Base-by-base conservation (phyloP, 441 rosid species). In the Breynia disticha region DNA sequence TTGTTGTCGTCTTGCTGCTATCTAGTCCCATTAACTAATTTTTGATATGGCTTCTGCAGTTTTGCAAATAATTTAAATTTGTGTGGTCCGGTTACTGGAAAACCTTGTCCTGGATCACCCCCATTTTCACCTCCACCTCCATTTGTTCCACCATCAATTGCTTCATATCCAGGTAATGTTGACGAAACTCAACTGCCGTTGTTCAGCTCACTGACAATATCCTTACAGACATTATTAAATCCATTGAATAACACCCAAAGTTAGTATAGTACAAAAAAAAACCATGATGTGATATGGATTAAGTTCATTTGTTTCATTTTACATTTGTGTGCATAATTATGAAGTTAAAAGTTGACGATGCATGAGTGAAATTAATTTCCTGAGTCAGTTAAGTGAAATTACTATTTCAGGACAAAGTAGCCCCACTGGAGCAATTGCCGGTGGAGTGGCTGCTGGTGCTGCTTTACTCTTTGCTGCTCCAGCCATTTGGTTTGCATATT, bases 51-150 rank as follows among this genome's bases (percentile, higher is more conserved):
- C 56, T 19, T 42, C 61, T 80, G 79, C 84, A 89, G 97, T 76
- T 89, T 89, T 72, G 94, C 90, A 60, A 89, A 86, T 74, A 89
- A 89, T 72, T 57, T 80, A 67, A 72, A 78, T 68, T 81, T 89
- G 17, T 86, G 95, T 78, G 95, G 95, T 47, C 95, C 90, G 1
- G 95, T 89, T 57, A 84, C 90, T 47, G 91, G 88, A 48, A 80
- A 48, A 48, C 90, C 94, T 50, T 89, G 95, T 72, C 97, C 97
- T 13, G 88, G 97, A 55, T 89, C 97, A 61, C 97, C 97, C 43
- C 95, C 97, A 47, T 84, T 86, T 66, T 77, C 95, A 61, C 97
- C 95, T 47, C 97, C 97, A 20, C 95, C 97, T 9, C 93, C 95
- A 42, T 80, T 82, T 75, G 74, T 81, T 45, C 89, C 85, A 42